phyloP scores from a whole-genome alignment of 805 yeast species.

The Metschnikowia kofuensis region DNA sequence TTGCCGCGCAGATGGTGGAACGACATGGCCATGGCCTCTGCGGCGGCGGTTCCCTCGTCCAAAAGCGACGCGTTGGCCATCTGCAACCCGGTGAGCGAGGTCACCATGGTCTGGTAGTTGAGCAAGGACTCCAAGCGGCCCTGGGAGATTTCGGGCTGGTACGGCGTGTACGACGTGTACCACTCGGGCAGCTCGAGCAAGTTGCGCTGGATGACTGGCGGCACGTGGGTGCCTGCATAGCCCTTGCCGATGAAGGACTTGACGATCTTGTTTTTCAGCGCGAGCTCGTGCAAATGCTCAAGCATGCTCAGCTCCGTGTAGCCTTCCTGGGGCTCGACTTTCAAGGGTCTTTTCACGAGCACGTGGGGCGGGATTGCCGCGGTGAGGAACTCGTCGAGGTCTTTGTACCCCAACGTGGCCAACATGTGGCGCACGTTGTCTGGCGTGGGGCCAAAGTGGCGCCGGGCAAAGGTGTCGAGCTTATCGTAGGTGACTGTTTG shows the following conservation, averaged over 20 bases:
- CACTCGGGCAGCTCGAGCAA: slow-evolving; percentile 92
- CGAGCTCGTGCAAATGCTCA: slow-evolving; percentile 62
- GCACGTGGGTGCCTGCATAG: slow-evolving; percentile 84
- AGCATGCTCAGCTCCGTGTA: slow-evolving; percentile 80
- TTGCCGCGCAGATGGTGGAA: slow-evolving; percentile 67
- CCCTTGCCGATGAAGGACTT: slow-evolving; percentile 90
- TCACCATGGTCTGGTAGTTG: slow-evolving; percentile 88
- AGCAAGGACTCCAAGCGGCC: slow-evolving; percentile 89
- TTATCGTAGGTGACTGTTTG: slow-evolving; percentile 24
- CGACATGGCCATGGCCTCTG: slow-evolving; percentile 90
- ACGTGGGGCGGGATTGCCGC: slow-evolving; percentile 78
- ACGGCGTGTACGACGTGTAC: slow-evolving; percentile 98
- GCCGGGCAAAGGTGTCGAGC: slow-evolving; percentile 81
- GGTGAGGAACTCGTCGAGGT: slow-evolving; percentile 66
- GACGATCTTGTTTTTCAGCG: slow-evolving; percentile 68
- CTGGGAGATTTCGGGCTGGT: slow-evolving; percentile 97
- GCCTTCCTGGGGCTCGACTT: slow-evolving; percentile 68
- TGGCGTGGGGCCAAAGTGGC: slow-evolving; percentile 85
- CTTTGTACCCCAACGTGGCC: slow-evolving; percentile 55
- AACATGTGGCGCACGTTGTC: slow-evolving; percentile 66
- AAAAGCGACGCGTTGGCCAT: slow-evolving; percentile 91
- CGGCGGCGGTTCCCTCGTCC: slow-evolving; percentile 97
- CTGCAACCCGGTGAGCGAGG: slow-evolving; percentile 91
- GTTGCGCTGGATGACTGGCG: slow-evolving; percentile 91
- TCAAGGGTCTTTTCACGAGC: slow-evolving; percentile 62